Conservation (phyloP, 208 protist species). For the Crithidia mellificae region DNA sequence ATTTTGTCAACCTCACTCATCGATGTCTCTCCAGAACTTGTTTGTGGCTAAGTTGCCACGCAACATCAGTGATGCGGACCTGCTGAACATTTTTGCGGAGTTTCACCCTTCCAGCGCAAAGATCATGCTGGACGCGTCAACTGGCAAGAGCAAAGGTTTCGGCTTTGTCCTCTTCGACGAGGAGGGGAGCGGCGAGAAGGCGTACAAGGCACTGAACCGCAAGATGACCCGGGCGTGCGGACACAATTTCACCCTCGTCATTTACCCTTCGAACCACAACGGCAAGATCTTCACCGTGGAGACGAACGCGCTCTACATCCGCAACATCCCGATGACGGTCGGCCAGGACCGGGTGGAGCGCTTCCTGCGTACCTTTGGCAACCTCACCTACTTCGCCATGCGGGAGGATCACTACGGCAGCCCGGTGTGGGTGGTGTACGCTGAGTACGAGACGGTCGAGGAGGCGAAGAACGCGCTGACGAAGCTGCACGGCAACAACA, state of each 20-base stretch:
- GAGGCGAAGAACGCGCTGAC: slow-evolving; percentile 58
- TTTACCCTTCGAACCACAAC: slow-evolving; percentile 86
- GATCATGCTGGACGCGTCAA: slow-evolving; percentile 89
- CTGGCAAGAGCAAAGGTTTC: slow-evolving; percentile 93
- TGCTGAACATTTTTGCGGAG: slow-evolving; percentile 74
- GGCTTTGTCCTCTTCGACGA: slow-evolving; percentile 96
- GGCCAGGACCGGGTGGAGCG: slow-evolving; percentile 64
- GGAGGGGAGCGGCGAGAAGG: slow-evolving; percentile 80
- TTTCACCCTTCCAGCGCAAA: slow-evolving; percentile 90
- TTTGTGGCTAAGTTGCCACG: slow-evolving; percentile 96
- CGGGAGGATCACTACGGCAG: slow-evolving; percentile 83
- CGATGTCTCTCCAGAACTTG: slow-evolving; percentile 93
- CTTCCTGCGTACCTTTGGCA: slow-evolving; percentile 66
- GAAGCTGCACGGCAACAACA: slow-evolving; percentile 69
- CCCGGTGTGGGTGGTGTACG: slow-evolving; percentile 85
- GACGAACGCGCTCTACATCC: slow-evolving; percentile 75
- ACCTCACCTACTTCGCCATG: slow-evolving; percentile 82
- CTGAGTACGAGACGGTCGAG: slow-evolving; percentile 74
- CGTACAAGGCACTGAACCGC: slow-evolving; percentile 75
- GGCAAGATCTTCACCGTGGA: slow-evolving; percentile 62
- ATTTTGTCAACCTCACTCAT: no score
- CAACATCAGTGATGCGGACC: slow-evolving; percentile 74
- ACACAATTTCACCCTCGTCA: slow-evolving; percentile 75
- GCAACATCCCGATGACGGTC: slow-evolving; percentile 73
- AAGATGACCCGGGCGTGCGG: slow-evolving; percentile 50